phyloP scores from a whole-genome alignment of 345 rosid species.

The rapeseed (Brassica napus) region DNA sequence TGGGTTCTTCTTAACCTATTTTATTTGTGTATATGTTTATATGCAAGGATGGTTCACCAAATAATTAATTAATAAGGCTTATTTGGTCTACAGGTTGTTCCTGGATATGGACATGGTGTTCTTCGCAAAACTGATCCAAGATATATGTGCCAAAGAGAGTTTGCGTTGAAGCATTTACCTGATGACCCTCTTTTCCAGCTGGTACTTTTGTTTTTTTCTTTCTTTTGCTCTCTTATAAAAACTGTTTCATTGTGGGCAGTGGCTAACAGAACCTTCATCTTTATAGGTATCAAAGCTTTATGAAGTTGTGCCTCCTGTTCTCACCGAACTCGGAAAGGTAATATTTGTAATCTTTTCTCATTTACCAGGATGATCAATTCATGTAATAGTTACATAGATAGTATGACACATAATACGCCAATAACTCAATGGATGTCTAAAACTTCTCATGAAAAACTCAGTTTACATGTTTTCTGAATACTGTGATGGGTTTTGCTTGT shows the following conservation, averaged over 20 bases:
- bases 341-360: neutral
- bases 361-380: conserved; percentile 4
- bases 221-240: neutral
- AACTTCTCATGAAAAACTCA: neutral
- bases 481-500: conserved; percentile 26
- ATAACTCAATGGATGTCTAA: neutral
- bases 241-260: neutral
- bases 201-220: conserved; percentile 42
- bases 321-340: conserved; percentile 90
- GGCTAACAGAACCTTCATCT: conserved; percentile 34
- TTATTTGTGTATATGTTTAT: neutral
- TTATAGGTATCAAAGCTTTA: conserved; percentile 92
- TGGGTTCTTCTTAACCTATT: conserved; percentile 9
- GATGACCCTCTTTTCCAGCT: conserved; percentile 93
- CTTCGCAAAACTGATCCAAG: conserved; percentile 95
- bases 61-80: neutral
- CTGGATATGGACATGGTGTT: conserved; percentile 99
- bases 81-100: conserved; percentile 69
- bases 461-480: neutral
- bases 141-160: conserved; percentile 93
- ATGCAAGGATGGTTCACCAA: neutral
- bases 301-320: conserved; percentile 96
- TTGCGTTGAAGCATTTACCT: conserved; percentile 97
- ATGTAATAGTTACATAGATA: neutral
- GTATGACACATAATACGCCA: neutral